Evolutionary conservation across 305 asterid species (phyloP).

Genomic region (Stenogyne calaminthoides): DNA sequence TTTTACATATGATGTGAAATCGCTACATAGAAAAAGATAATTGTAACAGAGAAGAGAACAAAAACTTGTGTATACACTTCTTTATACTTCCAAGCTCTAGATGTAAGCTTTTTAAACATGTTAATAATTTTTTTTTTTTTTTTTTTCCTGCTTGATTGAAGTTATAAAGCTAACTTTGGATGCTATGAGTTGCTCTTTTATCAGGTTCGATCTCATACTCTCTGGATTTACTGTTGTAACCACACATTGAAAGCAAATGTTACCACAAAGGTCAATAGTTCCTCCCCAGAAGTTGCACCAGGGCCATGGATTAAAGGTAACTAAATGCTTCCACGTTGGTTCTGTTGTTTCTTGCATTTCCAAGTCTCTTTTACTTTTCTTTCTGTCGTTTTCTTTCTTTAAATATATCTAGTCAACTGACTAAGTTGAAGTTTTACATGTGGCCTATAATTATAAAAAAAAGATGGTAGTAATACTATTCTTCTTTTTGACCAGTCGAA

Average conservation of each 20-base stretch:
- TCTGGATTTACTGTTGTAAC: background rate
- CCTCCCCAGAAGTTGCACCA: background rate
- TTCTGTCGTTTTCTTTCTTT: background rate
- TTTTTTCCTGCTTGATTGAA: constrained; percentile 5
- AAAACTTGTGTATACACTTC: background rate
- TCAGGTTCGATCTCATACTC: background rate
- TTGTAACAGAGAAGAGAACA: background rate
- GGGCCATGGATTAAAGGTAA: constrained; percentile 18
- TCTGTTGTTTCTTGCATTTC: background rate
- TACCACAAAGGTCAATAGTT: too few relatives aligned
- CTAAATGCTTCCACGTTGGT: background rate
- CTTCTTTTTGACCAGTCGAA: background rate
- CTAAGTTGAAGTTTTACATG: background rate
- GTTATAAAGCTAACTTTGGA: background rate
- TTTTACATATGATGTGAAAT: background rate
- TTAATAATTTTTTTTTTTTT: background rate
- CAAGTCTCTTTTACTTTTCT: background rate
- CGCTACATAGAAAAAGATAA: background rate
- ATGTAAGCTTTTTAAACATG: background rate
- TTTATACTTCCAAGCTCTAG: background rate
- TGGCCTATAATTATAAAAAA: constrained; percentile 4
- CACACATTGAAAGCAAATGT: background rate
- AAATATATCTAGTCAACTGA: background rate
- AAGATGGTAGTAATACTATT: background rate
- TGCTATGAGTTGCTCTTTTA: background rate